Evolutionary conservation across 2,329 filamentous ascomycete species (phyloP).

Genomic region (Diaporthe longicolla): DNA sequence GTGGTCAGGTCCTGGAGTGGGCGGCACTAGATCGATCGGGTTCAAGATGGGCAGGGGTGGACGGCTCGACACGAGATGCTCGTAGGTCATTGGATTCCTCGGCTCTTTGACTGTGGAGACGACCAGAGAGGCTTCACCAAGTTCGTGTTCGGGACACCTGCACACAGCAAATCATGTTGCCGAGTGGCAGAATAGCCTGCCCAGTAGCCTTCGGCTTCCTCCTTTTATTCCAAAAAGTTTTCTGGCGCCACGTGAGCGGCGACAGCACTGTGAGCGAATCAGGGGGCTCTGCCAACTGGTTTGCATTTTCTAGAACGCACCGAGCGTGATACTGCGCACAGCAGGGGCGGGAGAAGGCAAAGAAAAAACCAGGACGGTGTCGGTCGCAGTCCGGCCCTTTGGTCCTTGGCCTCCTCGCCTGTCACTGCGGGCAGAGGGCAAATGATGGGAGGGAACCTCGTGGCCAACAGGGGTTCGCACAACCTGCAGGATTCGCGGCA

Average conservation of each 20-base stretch:
- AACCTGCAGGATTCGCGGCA: constrained; percentile 42
- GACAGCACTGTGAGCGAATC: constrained; percentile 16
- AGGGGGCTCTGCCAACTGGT: constrained; percentile 12
- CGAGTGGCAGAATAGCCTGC: not conserved
- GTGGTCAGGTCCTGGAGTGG: constrained; percentile 25
- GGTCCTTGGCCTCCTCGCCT: constrained; percentile 13
- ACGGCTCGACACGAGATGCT: constrained; percentile 39
- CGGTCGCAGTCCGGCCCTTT: constrained; percentile 36
- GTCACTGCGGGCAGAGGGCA: not conserved
- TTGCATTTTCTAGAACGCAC: not conserved
- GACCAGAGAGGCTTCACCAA: constrained; percentile 13
- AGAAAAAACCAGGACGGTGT: constrained; percentile 6
- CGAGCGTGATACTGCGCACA: constrained; percentile 4
- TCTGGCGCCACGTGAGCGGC: constrained; percentile 23
- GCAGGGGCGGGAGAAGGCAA: not conserved
- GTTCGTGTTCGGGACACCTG: constrained; percentile 20
- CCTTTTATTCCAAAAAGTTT: constrained; percentile 28
- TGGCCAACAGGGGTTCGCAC: constrained; percentile 41
- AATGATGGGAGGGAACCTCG: constrained; percentile 34
- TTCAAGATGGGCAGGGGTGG: constrained; percentile 35
- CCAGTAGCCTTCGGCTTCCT: not conserved
- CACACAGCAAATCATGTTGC: constrained; percentile 31
- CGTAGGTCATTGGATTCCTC: constrained; percentile 36
- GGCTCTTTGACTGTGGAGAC: constrained; percentile 28
- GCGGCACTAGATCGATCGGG: constrained; percentile 37